phyloP scores from a whole-genome alignment of 768 basidiomycete species.

The Serendipita sp. region DNA sequence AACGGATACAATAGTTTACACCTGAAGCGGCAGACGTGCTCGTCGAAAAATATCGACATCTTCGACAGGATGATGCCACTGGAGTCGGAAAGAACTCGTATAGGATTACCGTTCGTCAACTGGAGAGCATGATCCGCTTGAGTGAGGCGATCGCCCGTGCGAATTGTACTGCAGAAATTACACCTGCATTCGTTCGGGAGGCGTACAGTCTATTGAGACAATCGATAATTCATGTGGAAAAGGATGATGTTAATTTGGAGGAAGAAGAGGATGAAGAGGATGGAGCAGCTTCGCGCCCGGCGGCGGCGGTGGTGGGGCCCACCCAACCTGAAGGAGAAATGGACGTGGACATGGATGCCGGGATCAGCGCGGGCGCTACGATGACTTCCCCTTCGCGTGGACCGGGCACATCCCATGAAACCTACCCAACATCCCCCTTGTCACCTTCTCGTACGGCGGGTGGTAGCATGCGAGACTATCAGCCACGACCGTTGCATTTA shows the following conservation, averaged over 20 bases:
- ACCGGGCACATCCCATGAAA: constrained; percentile 8
- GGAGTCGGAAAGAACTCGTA: constrained; percentile 85
- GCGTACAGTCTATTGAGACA: constrained; percentile 86
- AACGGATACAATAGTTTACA: constrained; percentile 45
- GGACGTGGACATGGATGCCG: constrained; percentile 18
- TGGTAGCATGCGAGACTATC: constrained; percentile 16
- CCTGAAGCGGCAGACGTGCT: constrained; percentile 83
- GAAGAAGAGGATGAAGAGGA: constrained; percentile 52
- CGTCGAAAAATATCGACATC: constrained; percentile 84
- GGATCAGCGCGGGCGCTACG: constrained; percentile 11
- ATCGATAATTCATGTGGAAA: constrained; percentile 98
- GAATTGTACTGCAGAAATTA: constrained; percentile 95
- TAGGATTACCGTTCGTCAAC: constrained; percentile 91
- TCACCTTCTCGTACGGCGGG: constrained; percentile 14
- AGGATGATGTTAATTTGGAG: constrained; percentile 96
- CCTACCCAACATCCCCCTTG: neutral
- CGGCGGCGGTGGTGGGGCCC: constrained; percentile 22
- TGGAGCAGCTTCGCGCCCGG: constrained; percentile 13
- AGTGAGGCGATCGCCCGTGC: constrained; percentile 95
- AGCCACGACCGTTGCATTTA: constrained; percentile 19
- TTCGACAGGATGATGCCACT: constrained; percentile 83
- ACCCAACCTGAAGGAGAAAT: constrained; percentile 22
- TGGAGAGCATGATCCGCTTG: constrained; percentile 96
- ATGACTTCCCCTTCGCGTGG: constrained; percentile 21
- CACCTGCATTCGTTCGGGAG: constrained; percentile 85